These are phyloP conservation scores for Pholiota molesta DNA, from an alignment of 768 basidiomycete genomes.

Conservation along the genomic window DNA sequence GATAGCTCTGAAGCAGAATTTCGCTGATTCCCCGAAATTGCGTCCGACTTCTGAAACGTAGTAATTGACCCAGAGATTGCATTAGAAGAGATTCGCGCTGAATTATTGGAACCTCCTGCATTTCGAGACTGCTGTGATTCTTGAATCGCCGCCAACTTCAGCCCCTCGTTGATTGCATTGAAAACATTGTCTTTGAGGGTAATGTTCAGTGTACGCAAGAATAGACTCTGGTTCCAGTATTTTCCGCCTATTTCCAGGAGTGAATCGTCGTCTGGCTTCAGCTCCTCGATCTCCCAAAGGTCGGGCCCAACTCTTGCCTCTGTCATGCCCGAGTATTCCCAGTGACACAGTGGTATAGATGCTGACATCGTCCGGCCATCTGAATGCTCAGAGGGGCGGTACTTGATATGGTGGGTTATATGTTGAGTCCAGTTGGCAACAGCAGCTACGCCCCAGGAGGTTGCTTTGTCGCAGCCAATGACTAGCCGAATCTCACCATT, in stretches of 20 bases:
- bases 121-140: neutral
- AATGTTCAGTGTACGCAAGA: neutral
- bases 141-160: neutral
- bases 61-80: neutral
- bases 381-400: constrained; percentile 6
- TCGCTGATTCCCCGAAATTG: neutral
- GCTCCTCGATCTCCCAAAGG: constrained; percentile 1
- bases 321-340: constrained; percentile 19
- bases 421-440: constrained; percentile 8
- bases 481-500: constrained; percentile 26
- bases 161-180: neutral
- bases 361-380: neutral
- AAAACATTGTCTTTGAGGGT: constrained; percentile 1
- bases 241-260: neutral
- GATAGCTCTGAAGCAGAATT: too few relatives aligned
- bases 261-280: neutral
- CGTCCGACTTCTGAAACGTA: too few relatives aligned
- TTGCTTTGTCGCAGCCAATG: constrained; percentile 21
- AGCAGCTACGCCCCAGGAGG: constrained; percentile 24
- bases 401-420: neutral
- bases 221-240: neutral
- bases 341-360: constrained; percentile 4
- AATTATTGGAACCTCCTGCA: neutral
- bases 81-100: neutral
- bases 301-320: constrained; percentile 18